Conservation (phyloP, 2,329 filamentous ascomycete genomes). For the Macrophomina phaseolina region DNA sequence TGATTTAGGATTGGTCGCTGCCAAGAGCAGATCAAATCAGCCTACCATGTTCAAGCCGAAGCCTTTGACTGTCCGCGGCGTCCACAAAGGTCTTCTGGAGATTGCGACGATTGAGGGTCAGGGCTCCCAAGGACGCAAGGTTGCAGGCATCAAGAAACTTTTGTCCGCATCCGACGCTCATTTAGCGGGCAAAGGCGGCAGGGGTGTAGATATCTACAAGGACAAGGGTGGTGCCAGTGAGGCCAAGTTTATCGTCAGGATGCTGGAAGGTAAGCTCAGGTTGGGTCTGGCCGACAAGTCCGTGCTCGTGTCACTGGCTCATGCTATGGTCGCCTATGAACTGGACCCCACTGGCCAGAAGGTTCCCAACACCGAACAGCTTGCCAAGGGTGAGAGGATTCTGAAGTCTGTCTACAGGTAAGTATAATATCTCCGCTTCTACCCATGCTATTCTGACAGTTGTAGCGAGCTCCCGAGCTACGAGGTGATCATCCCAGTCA, state of each 20-base stretch:
- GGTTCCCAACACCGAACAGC: conserved; percentile 72
- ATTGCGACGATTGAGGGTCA: conserved; percentile 88
- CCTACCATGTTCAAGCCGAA: conserved; percentile 99
- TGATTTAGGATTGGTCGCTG: conserved; percentile 90
- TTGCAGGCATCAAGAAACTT: conserved; percentile 94
- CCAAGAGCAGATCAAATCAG: conserved; percentile 93
- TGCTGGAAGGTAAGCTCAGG: conserved; percentile 91
- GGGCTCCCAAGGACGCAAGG: conserved; percentile 87
- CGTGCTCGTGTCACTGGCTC: conserved; percentile 85
- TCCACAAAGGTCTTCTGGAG: conserved; percentile 84
- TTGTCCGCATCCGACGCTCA: conserved; percentile 86
- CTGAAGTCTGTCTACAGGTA: conserved; percentile 91
- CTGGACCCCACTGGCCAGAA: conserved; percentile 70
- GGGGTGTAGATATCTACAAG: conserved; percentile 78
- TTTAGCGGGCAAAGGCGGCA: conserved; percentile 68
- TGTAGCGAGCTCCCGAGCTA: conserved; percentile 89
- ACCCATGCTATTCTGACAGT: conserved; percentile 40
- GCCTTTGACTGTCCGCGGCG: conserved; percentile 81
- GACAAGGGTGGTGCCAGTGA: conserved; percentile 95
- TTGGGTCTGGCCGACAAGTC: conserved; percentile 92
- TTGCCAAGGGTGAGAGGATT: conserved; percentile 82
- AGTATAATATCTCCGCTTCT: background rate
- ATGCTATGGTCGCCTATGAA: conserved; percentile 87
- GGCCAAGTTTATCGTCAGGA: conserved; percentile 91
- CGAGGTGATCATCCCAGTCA: conserved; percentile 89